Percentiles rank a stretch among this genome's conserved stretches.
Conservation (phyloP, 2,329 filamentous ascomycete genomes). For the Colletotrichum cereale region DNA sequence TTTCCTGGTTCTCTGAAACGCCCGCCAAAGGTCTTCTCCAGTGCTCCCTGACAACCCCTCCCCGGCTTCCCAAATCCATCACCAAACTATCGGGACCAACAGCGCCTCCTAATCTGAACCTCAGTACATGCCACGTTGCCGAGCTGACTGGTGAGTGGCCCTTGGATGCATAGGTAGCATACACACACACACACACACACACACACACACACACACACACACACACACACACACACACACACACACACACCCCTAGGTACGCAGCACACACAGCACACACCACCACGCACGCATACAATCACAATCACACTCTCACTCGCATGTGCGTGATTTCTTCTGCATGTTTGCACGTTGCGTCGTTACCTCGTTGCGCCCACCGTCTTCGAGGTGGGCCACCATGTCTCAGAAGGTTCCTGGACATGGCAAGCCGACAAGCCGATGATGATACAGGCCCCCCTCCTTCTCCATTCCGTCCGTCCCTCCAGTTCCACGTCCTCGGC, state of each 20-base stretch:
- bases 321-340: background rate
- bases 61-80: background rate
- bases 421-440: background rate
- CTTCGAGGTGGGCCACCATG: background rate
- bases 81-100: background rate
- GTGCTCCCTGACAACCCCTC: background rate
- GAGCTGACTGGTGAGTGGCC: background rate
- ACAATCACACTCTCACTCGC: background rate
- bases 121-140: background rate
- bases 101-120: background rate
- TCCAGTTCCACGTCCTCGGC: constrained; percentile 18
- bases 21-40: background rate
- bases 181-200: background rate
- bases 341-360: background rate
- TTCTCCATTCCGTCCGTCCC: background rate
- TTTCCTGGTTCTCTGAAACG: background rate
- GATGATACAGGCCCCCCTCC: background rate
- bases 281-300: background rate
- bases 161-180: background rate
- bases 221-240: background rate
- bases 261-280: background rate
- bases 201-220: background rate
- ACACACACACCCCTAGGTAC: background rate
- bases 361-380: background rate
- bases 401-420: background rate